Conservation (phyloP, 257 asterid species). For the Solanum chmielewskii region DNA sequence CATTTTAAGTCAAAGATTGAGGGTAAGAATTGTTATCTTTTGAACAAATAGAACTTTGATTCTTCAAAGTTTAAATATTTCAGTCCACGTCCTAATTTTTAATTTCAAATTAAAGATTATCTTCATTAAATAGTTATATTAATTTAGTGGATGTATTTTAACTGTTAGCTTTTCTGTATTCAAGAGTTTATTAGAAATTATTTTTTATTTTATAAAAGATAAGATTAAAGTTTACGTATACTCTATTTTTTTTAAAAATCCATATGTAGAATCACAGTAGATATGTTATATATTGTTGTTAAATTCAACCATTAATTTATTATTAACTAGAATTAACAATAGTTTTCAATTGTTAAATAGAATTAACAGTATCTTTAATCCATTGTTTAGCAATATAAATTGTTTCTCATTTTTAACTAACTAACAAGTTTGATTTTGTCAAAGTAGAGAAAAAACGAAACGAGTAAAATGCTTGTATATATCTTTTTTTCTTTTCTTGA, state of each 20-base stretch:
- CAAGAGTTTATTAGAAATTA: not conserved
- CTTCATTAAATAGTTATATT: not conserved
- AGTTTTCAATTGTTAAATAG: not conserved
- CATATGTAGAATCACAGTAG: not conserved
- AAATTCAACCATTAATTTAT: not conserved
- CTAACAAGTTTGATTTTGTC: not conserved
- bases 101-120: not conserved
- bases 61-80: not conserved
- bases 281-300: not conserved
- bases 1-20: not conserved
- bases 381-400: not conserved
- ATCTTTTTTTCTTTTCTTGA: not conserved
- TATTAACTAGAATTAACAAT: not conserved
- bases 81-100: not conserved
- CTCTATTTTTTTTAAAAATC: fast-evolving
- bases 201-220: not conserved
- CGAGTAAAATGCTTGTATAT: not conserved
- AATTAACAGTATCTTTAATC: not conserved
- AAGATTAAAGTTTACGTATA: not conserved
- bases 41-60: not conserved
- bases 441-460: not conserved
- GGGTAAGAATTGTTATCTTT: not conserved
- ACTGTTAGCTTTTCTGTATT: fast-evolving
- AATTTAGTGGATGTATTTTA: not conserved
- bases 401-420: not conserved